phyloP scores from a whole-genome alignment of 176 grass and related monocot species.

The Paspalum vaginatum region DNA sequence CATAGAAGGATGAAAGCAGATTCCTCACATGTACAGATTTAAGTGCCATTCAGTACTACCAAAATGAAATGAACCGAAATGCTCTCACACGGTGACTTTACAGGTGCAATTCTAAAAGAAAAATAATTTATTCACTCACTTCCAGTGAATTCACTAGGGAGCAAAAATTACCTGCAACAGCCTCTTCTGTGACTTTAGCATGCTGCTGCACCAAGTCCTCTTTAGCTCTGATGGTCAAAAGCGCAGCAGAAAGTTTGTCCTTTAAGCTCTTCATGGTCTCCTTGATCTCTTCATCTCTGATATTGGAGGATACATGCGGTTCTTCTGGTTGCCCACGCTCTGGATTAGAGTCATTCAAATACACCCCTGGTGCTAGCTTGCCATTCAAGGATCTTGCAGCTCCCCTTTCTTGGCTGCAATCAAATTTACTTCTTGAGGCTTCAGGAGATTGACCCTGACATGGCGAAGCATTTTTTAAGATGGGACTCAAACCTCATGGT shows the following conservation, averaged over 20 bases:
- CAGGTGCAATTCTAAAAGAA: constrained; percentile 19
- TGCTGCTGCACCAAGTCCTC: constrained; percentile 97
- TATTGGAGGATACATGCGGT: constrained; percentile 39
- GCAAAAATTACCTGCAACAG: constrained; percentile 74
- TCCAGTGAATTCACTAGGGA: background rate
- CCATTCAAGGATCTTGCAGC: constrained; percentile 37
- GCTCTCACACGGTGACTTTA: background rate
- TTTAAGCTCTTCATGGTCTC: constrained; percentile 75
- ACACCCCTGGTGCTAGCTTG: constrained; percentile 35
- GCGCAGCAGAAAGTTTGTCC: constrained; percentile 73
- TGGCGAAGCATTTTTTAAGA: constrained; percentile 43
- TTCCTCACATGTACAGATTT: background rate
- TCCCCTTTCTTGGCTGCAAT: constrained; percentile 46
- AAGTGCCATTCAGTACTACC: background rate
- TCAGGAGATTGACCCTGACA: constrained; percentile 41
- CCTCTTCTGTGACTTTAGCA: constrained; percentile 94
- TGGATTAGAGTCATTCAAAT: constrained; percentile 40
- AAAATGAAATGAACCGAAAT: constrained; percentile 16
- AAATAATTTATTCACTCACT: background rate
- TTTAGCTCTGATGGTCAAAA: constrained; percentile 78
- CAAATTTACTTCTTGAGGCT: constrained; percentile 50
- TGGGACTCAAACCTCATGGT: constrained; percentile 46
- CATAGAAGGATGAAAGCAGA: constrained; percentile 34
- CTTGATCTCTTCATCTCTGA: constrained; percentile 53
- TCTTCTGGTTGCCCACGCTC: constrained; percentile 42